A percentile compares a stretch with the other conserved stretches of the same genome.
Evolutionary conservation across 345 rosid genomes (phyloP).

Genomic region (Firmiana major): DNA sequence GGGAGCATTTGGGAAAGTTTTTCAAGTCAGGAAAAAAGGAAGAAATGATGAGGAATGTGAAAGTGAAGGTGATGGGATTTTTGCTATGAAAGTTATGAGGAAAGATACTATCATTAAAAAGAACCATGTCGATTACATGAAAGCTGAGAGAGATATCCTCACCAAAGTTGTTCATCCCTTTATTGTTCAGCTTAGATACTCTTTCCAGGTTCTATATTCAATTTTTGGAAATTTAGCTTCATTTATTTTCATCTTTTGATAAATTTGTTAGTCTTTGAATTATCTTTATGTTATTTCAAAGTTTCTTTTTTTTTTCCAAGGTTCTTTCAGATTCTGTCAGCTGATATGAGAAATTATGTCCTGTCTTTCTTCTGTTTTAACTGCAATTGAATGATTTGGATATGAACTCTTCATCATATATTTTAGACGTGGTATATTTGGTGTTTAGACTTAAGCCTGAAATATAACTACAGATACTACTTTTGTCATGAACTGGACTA

Average conservation of each 20-base stretch:
- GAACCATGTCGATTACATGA: slow-evolving; percentile 78
- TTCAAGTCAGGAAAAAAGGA: slow-evolving; percentile 50
- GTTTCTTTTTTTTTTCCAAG: not conserved
- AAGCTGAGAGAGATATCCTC: slow-evolving; percentile 71
- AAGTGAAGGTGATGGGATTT: slow-evolving; percentile 47
- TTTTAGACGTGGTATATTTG: not conserved
- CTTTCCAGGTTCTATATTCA: slow-evolving; percentile 51
- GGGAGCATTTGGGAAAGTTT: slow-evolving; percentile 74
- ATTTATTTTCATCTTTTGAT: not conserved
- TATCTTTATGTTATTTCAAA: not conserved
- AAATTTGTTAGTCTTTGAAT: not conserved
- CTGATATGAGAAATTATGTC: not conserved
- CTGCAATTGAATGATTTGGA: not conserved
- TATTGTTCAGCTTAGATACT: slow-evolving; percentile 67
- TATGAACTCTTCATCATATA: not conserved
- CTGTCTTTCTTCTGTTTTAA: not conserved
- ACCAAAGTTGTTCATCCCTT: slow-evolving; percentile 67
- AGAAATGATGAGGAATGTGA: slow-evolving; percentile 6
- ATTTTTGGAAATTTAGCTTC: not conserved
- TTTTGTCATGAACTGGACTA: not conserved
- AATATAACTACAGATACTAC: not conserved
- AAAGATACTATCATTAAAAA: slow-evolving; percentile 59
- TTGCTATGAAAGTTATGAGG: slow-evolving; percentile 77
- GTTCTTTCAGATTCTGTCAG: not conserved
- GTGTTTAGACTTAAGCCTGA: not conserved